These are phyloP conservation scores for Bipolaris cookei DNA, from an alignment of 2,329 filamentous ascomycete genomes.

Conservation along the genomic window DNA sequence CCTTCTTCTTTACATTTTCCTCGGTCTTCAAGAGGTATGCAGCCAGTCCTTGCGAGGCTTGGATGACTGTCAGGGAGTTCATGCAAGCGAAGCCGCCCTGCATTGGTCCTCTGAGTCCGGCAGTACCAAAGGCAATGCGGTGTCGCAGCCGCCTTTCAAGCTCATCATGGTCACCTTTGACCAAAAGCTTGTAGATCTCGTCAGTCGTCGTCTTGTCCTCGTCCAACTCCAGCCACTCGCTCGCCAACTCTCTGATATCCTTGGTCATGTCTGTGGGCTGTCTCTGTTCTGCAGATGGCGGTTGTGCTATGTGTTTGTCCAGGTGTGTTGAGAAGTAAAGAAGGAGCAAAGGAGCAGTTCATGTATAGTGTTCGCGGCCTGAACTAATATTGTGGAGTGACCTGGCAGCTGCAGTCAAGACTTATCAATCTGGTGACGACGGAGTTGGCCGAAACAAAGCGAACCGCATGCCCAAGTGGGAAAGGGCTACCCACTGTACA, in stretches of 20 bases:
- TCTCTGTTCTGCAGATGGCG: neutral
- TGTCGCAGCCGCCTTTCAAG: constrained; percentile 60
- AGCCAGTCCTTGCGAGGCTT: constrained; percentile 70
- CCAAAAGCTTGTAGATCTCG: constrained; percentile 61
- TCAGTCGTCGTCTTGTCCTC: constrained; percentile 59
- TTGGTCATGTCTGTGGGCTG: constrained; percentile 32
- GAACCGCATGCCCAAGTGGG: constrained; percentile 9
- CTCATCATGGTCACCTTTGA: constrained; percentile 54
- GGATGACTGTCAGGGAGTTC: constrained; percentile 65
- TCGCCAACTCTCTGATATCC: constrained; percentile 53
- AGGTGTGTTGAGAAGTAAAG: neutral
- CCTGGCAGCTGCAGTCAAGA: constrained; percentile 17
- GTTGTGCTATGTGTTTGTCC: neutral
- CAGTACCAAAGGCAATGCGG: constrained; percentile 67
- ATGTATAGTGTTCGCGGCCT: neutral
- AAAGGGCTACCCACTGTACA: constrained; percentile 15
- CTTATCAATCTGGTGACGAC: constrained; percentile 36
- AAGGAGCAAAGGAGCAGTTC: neutral
- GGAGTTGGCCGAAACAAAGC: constrained; percentile 32
- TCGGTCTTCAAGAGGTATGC: constrained; percentile 61
- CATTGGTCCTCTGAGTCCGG: constrained; percentile 69
- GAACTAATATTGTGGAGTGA: constrained; percentile 4
- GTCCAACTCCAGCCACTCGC: constrained; percentile 66
- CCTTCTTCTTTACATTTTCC: constrained; percentile 51
- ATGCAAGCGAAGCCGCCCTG: constrained; percentile 68